Evolutionary conservation across 2,329 filamentous ascomycete genomes (phyloP).

Genomic region (Aureobasidium sp.): DNA sequence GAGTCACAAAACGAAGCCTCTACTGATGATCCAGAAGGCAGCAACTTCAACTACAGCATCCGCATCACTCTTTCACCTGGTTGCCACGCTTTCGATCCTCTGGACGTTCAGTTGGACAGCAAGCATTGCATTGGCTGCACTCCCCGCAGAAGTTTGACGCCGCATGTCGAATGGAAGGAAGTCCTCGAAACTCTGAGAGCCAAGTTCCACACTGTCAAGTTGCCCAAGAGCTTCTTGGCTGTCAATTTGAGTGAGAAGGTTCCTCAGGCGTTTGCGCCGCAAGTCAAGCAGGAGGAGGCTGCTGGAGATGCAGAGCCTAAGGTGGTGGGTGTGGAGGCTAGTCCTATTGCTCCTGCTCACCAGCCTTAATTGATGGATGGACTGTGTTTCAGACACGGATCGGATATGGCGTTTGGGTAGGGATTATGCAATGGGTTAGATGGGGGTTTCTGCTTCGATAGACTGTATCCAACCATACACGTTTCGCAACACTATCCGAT

Average conservation of each 20-base stretch:
- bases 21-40: slow-evolving; percentile 26
- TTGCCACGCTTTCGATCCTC: slow-evolving; percentile 90
- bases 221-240: slow-evolving; percentile 43
- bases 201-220: slow-evolving; percentile 73
- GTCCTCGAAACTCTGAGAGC: slow-evolving; percentile 92
- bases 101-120: slow-evolving; percentile 93
- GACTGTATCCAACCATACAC: too few species aligned
- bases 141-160: slow-evolving; percentile 78
- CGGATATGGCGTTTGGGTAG: background rate
- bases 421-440: too few species aligned
- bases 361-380: slow-evolving; percentile 7
- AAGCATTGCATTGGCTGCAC: slow-evolving; percentile 94
- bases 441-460: too few species aligned
- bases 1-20: slow-evolving; percentile 66
- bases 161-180: slow-evolving; percentile 90
- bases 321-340: slow-evolving; percentile 14
- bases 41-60: slow-evolving; percentile 87
- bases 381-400: background rate
- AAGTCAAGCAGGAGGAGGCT: background rate
- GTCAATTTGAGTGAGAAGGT: slow-evolving; percentile 42
- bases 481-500: too few species aligned
- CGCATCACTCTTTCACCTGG: slow-evolving; percentile 92
- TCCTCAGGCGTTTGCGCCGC: slow-evolving; percentile 24
- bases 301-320: background rate
- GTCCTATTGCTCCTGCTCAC: slow-evolving; percentile 21